Conservation (phyloP, 768 basidiomycete genomes). For the Lentinula sp. region DNA sequence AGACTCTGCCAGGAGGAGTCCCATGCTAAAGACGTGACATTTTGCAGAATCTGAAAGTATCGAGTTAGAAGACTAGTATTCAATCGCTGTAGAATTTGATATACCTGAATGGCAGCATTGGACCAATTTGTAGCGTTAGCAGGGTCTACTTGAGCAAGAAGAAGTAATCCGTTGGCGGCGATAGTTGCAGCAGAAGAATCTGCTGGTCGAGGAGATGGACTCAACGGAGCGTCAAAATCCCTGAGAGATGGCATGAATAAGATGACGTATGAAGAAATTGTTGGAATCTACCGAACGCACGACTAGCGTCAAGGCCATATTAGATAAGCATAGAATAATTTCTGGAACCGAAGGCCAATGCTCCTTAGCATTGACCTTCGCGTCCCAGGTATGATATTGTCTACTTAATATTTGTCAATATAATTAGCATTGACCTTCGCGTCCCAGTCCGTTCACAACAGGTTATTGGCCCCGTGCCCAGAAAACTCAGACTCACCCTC, state of each 20-base stretch:
- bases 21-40: slow-evolving; percentile 50
- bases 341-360: no score
- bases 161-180: slow-evolving; percentile 51
- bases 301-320: no score
- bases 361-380: no score
- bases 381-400: no score
- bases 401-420: no score
- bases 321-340: no score
- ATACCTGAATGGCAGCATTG: slow-evolving; percentile 42
- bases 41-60: slow-evolving; percentile 20
- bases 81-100: slow-evolving; percentile 5
- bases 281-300: no score
- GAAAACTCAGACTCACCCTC: no score
- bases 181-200: slow-evolving; percentile 70
- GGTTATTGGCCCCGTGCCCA: no score
- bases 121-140: slow-evolving; percentile 32
- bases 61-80: background rate
- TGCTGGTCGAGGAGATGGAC: slow-evolving; percentile 28
- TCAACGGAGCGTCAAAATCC: slow-evolving; percentile 65
- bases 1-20: slow-evolving; percentile 56
- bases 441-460: no score
- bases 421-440: no score
- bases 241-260: slow-evolving; percentile 21
- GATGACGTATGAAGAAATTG: no score
- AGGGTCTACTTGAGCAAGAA: slow-evolving; percentile 42